A percentile compares a stretch with the other conserved stretches of the same genome.
These are phyloP conservation scores for Chaetomium globosum DNA, from an alignment of 2,329 filamentous ascomycete genomes.

Conservation along the genomic window DNA sequence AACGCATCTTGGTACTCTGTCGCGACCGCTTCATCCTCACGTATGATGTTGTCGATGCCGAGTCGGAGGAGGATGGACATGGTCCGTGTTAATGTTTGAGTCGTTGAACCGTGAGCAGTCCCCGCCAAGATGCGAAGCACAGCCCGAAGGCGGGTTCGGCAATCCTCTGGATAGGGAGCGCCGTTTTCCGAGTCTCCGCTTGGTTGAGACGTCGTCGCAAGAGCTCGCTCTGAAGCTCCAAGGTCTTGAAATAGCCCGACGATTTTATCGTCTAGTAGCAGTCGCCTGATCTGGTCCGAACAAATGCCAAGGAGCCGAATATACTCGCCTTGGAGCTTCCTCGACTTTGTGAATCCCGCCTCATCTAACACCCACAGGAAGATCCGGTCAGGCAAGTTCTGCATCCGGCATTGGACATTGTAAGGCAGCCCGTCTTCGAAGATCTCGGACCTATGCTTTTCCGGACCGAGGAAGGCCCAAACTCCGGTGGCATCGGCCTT, in stretches of 20 bases:
- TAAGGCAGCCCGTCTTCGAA: slow-evolving; percentile 65
- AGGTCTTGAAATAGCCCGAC: slow-evolving; percentile 60
- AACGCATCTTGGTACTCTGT: slow-evolving; percentile 49
- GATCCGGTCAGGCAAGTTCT: slow-evolving; percentile 62
- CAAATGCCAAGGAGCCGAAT: slow-evolving; percentile 55
- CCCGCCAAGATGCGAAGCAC: slow-evolving; percentile 49
- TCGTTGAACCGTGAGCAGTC: slow-evolving; percentile 44
- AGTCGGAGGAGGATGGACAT: slow-evolving; percentile 56
- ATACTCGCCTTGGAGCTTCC: slow-evolving; percentile 63
- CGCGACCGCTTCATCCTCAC: slow-evolving; percentile 49
- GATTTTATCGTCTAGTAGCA: slow-evolving; percentile 52
- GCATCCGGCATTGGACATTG: slow-evolving; percentile 51
- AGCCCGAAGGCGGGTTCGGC: slow-evolving; percentile 51
- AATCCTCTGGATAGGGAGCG: slow-evolving; percentile 39
- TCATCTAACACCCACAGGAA: slow-evolving; percentile 68
- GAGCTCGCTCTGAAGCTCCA: slow-evolving; percentile 55
- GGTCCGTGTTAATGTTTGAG: slow-evolving; percentile 45
- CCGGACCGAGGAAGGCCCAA: slow-evolving; percentile 55
- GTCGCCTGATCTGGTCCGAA: slow-evolving; percentile 47
- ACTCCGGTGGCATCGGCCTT: slow-evolving; percentile 44
- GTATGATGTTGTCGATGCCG: slow-evolving; percentile 56
- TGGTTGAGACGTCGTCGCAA: slow-evolving; percentile 35
- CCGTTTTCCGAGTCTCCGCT: slow-evolving; percentile 34
- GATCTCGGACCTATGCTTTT: slow-evolving; percentile 57
- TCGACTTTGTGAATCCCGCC: slow-evolving; percentile 58